These are phyloP conservation scores for Trichoderma guizhouense DNA, from an alignment of 2,329 filamentous ascomycete species.

Conservation along the genomic window DNA sequence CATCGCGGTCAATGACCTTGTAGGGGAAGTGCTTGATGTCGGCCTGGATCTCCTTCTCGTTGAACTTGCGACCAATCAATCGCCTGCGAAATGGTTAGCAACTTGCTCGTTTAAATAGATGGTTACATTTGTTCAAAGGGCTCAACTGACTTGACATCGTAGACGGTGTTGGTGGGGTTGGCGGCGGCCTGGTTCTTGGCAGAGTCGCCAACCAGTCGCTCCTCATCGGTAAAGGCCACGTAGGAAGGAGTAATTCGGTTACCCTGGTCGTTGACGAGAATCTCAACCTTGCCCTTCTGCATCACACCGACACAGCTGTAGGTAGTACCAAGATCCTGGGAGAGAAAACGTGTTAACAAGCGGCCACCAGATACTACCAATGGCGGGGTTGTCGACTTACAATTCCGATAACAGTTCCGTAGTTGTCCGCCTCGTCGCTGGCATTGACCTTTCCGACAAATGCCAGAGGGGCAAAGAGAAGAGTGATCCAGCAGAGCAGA, in stretches of 20 bases:
- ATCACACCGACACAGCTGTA: slow-evolving; percentile 91
- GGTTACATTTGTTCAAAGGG: slow-evolving; percentile 16
- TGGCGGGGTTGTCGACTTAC: slow-evolving; percentile 44
- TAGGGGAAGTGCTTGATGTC: slow-evolving; percentile 99
- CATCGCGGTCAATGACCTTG: slow-evolving; percentile 85
- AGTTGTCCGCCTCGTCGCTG: slow-evolving; percentile 57
- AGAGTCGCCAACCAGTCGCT: slow-evolving; percentile 94
- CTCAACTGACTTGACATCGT: slow-evolving; percentile 76
- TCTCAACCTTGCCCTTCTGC: slow-evolving; percentile 92
- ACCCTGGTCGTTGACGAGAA: slow-evolving; percentile 94
- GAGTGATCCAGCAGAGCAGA: slow-evolving; percentile 85
- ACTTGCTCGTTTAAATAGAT: background rate
- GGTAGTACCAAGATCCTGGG: slow-evolving; percentile 78
- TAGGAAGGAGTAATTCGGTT: slow-evolving; percentile 95
- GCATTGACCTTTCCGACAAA: slow-evolving; percentile 75
- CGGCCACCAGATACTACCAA: background rate
- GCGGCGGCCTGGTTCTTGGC: slow-evolving; percentile 91
- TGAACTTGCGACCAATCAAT: slow-evolving; percentile 79
- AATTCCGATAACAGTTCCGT: slow-evolving; percentile 92
- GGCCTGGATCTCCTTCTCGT: slow-evolving; percentile 80
- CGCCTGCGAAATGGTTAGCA: slow-evolving; percentile 51
- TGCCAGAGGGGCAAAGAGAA: slow-evolving; percentile 83
- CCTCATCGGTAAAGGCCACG: slow-evolving; percentile 94
- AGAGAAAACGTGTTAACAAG: slow-evolving; percentile 4
- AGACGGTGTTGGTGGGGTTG: slow-evolving; percentile 75